Conservation (phyloP, 352 stramenopile genomes). For the Phytophthora quininea region DNA sequence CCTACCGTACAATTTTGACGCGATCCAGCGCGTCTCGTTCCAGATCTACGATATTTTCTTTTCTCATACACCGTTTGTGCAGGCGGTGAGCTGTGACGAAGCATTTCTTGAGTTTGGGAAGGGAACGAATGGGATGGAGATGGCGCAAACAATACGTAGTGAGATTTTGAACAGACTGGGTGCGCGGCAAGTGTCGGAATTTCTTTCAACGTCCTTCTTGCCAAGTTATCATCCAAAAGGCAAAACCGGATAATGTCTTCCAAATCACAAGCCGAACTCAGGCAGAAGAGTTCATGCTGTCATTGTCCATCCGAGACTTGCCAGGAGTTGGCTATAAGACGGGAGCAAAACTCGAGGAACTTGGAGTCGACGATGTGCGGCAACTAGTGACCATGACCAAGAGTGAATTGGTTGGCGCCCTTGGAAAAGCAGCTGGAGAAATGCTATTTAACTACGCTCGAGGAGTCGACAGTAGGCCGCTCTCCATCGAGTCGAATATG, state of each 20-base stretch:
- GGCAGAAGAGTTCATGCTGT: slow-evolving; percentile 69
- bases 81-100: slow-evolving; percentile 97
- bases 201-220: slow-evolving; percentile 93
- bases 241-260: slow-evolving; percentile 92
- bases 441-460: slow-evolving; percentile 81
- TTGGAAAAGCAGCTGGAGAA: slow-evolving; percentile 75
- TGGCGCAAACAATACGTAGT: slow-evolving; percentile 69
- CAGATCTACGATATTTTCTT: slow-evolving; percentile 94
- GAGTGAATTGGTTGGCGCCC: slow-evolving; percentile 51
- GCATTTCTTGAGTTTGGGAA: slow-evolving; percentile 90
- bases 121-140: slow-evolving; percentile 65
- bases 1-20: slow-evolving; percentile 94
- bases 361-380: slow-evolving; percentile 63
- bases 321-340: slow-evolving; percentile 82
- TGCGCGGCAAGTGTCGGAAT: slow-evolving; percentile 95
- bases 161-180: slow-evolving; percentile 78
- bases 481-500: slow-evolving; percentile 75
- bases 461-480: slow-evolving; percentile 70
- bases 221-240: slow-evolving; percentile 93
- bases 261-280: slow-evolving; percentile 49
- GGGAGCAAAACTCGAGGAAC: slow-evolving; percentile 67
- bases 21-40: slow-evolving; percentile 90
- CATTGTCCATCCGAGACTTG: slow-evolving; percentile 72
- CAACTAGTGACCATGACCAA: slow-evolving; percentile 68
- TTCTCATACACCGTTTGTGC: slow-evolving; percentile 84